phyloP scores from a whole-genome alignment of 192 early-diverging fungal genomes.

The Rhizophagus clarus region DNA sequence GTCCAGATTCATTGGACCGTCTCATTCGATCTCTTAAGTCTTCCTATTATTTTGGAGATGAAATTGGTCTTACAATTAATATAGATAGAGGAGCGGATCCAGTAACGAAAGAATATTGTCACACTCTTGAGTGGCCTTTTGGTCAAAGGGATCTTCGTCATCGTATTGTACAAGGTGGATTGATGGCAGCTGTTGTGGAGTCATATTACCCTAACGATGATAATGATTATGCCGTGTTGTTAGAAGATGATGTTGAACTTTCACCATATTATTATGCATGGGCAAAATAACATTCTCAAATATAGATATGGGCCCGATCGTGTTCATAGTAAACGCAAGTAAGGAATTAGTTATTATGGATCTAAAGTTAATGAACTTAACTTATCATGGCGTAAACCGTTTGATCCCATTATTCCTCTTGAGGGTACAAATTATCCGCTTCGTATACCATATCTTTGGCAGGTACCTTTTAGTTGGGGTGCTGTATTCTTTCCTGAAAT shows the following conservation, averaged over 20 bases:
- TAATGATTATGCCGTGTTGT: conserved; percentile 57
- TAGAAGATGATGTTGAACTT: conserved; percentile 67
- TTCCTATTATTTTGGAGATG: conserved; percentile 53
- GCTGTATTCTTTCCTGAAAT: conserved; percentile 64
- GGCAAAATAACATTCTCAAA: conserved; percentile 56
- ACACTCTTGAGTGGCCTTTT: conserved; percentile 50
- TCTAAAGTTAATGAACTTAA: conserved; percentile 56
- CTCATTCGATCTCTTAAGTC: conserved; percentile 50
- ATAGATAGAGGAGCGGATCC: conserved; percentile 60
- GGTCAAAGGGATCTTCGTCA: conserved; percentile 53
- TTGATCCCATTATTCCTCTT: conserved; percentile 51
- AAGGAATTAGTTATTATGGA: conserved; percentile 61
- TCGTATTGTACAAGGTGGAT: conserved; percentile 57
- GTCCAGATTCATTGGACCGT: conserved; percentile 62
- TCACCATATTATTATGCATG: conserved; percentile 62
- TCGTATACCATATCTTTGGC: conserved; percentile 56
- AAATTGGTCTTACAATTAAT: conserved; percentile 53
- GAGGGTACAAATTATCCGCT: conserved; percentile 44
- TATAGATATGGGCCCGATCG: conserved; percentile 53
- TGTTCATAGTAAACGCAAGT: conserved; percentile 42
- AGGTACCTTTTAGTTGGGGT: conserved; percentile 67
- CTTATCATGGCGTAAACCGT: conserved; percentile 48
- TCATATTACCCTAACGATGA: conserved; percentile 58
- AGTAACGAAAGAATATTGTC: conserved; percentile 49
- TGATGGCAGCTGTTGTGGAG: conserved; percentile 62